Evolutionary conservation across 208 protist genomes (phyloP).

Genomic region (Trypanosoma platydactyli): DNA sequence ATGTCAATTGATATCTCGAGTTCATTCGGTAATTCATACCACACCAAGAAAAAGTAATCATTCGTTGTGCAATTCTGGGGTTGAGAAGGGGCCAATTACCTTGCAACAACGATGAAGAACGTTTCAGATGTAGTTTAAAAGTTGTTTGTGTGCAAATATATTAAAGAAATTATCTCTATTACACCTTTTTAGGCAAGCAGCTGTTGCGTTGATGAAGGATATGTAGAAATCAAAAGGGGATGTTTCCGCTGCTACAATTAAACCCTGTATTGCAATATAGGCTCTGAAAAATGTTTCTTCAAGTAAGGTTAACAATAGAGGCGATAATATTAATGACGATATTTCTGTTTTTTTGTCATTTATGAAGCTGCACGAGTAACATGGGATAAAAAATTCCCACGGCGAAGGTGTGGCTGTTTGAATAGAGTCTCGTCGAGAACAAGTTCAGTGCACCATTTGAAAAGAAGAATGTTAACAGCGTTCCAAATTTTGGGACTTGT

Average conservation of each 20-base stretch:
- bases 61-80: slow-evolving; percentile 17
- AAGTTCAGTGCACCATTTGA: slow-evolving; percentile 11
- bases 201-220: slow-evolving; percentile 11
- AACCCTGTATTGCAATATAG: slow-evolving; percentile 19
- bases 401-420: background rate
- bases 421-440: slow-evolving; percentile 10
- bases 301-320: slow-evolving; percentile 5
- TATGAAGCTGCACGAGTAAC: background rate
- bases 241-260: slow-evolving; percentile 10
- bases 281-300: slow-evolving; percentile 18
- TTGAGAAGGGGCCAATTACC: slow-evolving; percentile 20
- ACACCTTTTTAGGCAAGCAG: slow-evolving; percentile 7
- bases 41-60: slow-evolving; percentile 8
- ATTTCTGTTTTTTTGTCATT: no score
- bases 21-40: slow-evolving; percentile 3
- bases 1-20: slow-evolving; percentile 18
- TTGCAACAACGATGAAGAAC: slow-evolving; percentile 28
- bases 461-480: slow-evolving; percentile 2
- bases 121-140: slow-evolving; percentile 26
- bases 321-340: background rate
- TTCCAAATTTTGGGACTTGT: slow-evolving; percentile 10
- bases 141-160: slow-evolving; percentile 21
- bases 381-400: slow-evolving; percentile 7
- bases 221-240: slow-evolving; percentile 18
- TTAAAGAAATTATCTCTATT: slow-evolving; percentile 1